Conservation (phyloP, 1,139 yeast species). For the Blastobotrys raffinosifermentans region DNA sequence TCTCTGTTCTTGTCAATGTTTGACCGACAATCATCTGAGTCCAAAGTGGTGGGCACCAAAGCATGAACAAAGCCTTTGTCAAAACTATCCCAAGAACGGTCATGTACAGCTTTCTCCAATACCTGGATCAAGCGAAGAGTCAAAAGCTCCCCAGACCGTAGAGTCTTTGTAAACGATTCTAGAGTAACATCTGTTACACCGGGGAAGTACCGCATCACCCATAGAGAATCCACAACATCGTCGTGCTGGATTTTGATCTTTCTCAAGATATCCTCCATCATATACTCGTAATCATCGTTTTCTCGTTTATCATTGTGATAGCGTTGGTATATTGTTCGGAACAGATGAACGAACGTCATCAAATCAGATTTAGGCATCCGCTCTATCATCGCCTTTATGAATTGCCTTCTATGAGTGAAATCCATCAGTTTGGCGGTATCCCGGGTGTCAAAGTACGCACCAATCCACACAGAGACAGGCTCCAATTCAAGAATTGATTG, state of each 20-base stretch:
- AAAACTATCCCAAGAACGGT: conserved; percentile 3
- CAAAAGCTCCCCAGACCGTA: background rate
- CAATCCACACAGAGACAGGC: too few species aligned
- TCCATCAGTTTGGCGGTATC: too few species aligned
- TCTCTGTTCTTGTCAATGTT: background rate
- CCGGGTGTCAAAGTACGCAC: too few species aligned
- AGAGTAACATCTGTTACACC: conserved; percentile 3
- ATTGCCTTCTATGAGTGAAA: too few species aligned
- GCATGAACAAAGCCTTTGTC: conserved; percentile 1
- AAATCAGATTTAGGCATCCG: background rate
- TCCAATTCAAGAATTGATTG: too few species aligned
- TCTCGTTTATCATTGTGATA: conserved; percentile 1
- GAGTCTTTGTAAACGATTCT: conserved; percentile 1
- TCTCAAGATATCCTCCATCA: conserved; percentile 3
- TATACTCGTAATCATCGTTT: background rate
- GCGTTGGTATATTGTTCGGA: background rate
- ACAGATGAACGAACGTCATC: background rate
- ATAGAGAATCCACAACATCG: conserved; percentile 1
- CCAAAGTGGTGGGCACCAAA: background rate
- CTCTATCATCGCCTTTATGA: conserved; percentile 1
- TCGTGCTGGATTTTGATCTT: background rate
- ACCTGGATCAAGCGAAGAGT: background rate
- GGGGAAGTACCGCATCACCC: conserved; percentile 2
- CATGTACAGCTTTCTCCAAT: conserved; percentile 1
- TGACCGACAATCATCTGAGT: background rate